Evolutionary conservation across 495 filamentous ascomycete genomes (phyloP).

Genomic region (Platismatia glauca): DNA sequence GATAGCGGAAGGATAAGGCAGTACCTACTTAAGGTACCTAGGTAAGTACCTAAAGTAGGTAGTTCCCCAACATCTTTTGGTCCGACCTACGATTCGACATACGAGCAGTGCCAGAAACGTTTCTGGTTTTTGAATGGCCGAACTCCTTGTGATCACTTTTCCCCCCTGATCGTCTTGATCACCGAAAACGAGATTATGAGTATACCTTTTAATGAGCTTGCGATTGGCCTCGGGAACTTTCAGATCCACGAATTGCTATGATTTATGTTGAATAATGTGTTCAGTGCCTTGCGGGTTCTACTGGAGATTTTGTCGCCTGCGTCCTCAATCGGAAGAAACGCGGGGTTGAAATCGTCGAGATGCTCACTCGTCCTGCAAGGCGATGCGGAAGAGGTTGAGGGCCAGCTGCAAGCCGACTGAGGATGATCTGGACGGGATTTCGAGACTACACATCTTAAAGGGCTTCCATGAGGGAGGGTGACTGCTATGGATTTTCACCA

Average conservation of each 20-base stretch:
- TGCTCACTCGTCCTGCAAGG: slow-evolving; percentile 76
- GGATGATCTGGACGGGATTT: slow-evolving; percentile 68
- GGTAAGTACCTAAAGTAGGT: no score
- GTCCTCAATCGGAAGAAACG: slow-evolving; percentile 66
- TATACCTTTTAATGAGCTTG: slow-evolving; percentile 97
- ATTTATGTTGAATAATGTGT: slow-evolving; percentile 78
- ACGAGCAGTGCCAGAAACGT: slow-evolving; percentile 82
- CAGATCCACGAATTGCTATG: slow-evolving; percentile 92
- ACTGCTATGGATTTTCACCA: slow-evolving; percentile 77
- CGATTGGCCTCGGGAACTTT: slow-evolving; percentile 69
- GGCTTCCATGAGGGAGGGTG: slow-evolving; percentile 90
- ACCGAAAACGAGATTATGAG: slow-evolving; percentile 74
- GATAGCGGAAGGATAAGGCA: slow-evolving; percentile 67
- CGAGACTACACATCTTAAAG: slow-evolving; percentile 70
- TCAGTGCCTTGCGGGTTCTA: slow-evolving; percentile 83
- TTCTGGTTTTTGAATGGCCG: slow-evolving; percentile 95
- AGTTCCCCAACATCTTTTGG: neutral
- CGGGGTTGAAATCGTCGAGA: slow-evolving; percentile 81
- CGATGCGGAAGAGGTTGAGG: slow-evolving; percentile 59
- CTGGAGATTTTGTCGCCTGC: slow-evolving; percentile 62
- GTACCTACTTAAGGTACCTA: no score
- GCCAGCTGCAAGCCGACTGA: slow-evolving; percentile 44
- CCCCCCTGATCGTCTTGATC: slow-evolving; percentile 82
- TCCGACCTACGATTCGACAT: slow-evolving; percentile 34
- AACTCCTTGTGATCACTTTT: slow-evolving; percentile 77